A percentile compares a stretch with the other conserved stretches of the same genome.
Conservation (phyloP, 257 asterid species). For the Handroanthus guayacan region DNA sequence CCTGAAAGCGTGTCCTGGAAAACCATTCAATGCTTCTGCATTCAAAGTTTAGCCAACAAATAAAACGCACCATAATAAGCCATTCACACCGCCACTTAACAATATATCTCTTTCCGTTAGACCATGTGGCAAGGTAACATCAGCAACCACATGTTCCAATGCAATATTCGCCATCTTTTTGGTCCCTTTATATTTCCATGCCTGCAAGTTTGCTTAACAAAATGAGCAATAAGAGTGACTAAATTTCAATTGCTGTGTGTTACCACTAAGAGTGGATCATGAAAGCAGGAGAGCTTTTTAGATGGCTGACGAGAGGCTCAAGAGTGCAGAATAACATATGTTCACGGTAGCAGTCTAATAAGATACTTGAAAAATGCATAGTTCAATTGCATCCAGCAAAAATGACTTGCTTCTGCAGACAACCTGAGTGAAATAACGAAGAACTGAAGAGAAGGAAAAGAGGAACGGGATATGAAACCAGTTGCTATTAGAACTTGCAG, state of each 20-base stretch:
- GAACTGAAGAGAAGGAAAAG: constrained; percentile 15
- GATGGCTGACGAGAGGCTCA: constrained; percentile 20
- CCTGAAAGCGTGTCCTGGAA: not conserved
- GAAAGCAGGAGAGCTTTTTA: not conserved
- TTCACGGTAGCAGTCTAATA: constrained; percentile 2
- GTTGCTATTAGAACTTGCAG: constrained; percentile 8
- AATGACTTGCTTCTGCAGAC: not conserved
- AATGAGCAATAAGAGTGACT: constrained; percentile 26
- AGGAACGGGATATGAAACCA: constrained; percentile 6
- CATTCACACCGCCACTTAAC: constrained; percentile 62
- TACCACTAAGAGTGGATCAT: not conserved
- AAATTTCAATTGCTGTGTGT: constrained; percentile 1
- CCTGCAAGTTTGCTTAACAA: constrained; percentile 45
- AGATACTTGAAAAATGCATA: not conserved
- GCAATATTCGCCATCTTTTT: constrained; percentile 57
- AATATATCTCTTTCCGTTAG: constrained; percentile 55
- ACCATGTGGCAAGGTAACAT: constrained; percentile 62
- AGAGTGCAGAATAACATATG: not conserved
- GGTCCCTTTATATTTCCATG: constrained; percentile 71
- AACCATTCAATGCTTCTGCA: not conserved
- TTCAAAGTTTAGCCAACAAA: constrained; percentile 1
- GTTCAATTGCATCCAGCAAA: not conserved
- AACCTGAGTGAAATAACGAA: constrained; percentile 16
- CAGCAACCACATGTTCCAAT: constrained; percentile 61
- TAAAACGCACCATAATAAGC: constrained; percentile 61